Evolutionary conservation across 2,329 filamentous ascomycete genomes (phyloP), one percentile per base, ranked within the genome.

Genomic region (Gremmenia infestans): DNA sequence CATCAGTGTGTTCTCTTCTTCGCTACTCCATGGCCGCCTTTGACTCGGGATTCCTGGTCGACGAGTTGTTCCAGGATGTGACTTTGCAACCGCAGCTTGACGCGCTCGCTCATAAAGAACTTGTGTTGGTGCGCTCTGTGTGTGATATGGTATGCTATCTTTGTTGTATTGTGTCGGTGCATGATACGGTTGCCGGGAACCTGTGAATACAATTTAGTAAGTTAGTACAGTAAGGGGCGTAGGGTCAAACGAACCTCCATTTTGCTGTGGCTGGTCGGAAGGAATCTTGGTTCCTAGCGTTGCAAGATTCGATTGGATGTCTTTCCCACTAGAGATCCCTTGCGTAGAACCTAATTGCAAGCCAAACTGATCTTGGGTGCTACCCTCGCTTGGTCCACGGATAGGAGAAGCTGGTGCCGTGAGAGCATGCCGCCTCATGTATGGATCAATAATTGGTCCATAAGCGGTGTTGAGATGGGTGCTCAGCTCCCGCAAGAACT

Each of bases 1-100:
- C 87, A 96, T 93, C 17, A 96, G 78, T 0, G 91, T 91, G 70
- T 91, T 91, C 69, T 96, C 91, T 72, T 96, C 91, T 60, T 94
- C 89, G 4, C 88, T 85, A 0, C 87, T 90, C 91, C 91, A 96
- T 0, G 91, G 90, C 28, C 91, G 82, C 35, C 91, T 81, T 64
- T 81, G 63, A 52, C 75, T 81, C 5, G 79, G 80, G 11, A 78
- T 69, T 9, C 79, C 78, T 1, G 78, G 75, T 55, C 79, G 76
- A 50, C 78, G 76, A 55, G 73, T 75, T 50, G 74, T 77, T 25
- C 56, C 60, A 1, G 80, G 76, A 3, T 78, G 79, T n/a, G 78
- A 73, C 63, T 81, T 81, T 2, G 78, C 74, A 7, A 77, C 78
- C 9, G 80, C 79, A 5, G 78, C 79, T 67, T 78, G 74, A 46